Base-by-base conservation (phyloP, 73 alveolate genomes). In the Durusdinium trenchii region DNA sequence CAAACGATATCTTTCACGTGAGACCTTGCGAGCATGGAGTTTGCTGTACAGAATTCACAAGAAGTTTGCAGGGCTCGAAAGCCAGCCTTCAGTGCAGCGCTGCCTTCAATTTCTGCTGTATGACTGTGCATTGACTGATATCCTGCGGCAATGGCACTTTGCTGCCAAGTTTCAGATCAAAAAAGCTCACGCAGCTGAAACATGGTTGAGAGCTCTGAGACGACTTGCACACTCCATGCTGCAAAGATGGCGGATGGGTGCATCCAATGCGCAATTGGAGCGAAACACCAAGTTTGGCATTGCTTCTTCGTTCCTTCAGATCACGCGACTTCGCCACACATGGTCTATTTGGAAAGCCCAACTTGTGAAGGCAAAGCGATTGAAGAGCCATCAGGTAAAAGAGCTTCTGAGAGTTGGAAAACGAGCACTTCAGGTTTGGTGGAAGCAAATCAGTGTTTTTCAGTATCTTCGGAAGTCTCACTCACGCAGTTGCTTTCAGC, bases 131-230 rank as follows among this genome's bases (percentile, higher is more conserved):
- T 6, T 52, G 51, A 6, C 75, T 35, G 98, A 91, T 6, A 36
- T 71, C 45, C 45, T 91, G 16, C 35, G 42, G 45, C 46, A 46
- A 14, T 91, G 98, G 98, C 75, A 91, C 20, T 0, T 3, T 18
- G 98, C 89, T 12, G 60, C 35, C 47, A 48, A 38, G 98, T 35
- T 91, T 47, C 45, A 10, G 38, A 50, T 54, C 60, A 76, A 71
- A 71, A 60, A 76, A 71, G 57, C 52, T 51, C 94, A 36, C 38
- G 75, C 75, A 20, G 94, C n/a, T 4, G 94, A 38, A 67, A 6
- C 50, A 9, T 30, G 42, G 18, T 67, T 12, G 71, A 9, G 9
- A 20, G 12, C 47, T 48, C 71, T 81, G 32, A 47, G 48, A 28
- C 30, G 91, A 81, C 47, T 26, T 32, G 50, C 35, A 35, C 50